Conservation (phyloP, 148 eudicot genomes). For the Agrostemma githago region DNA sequence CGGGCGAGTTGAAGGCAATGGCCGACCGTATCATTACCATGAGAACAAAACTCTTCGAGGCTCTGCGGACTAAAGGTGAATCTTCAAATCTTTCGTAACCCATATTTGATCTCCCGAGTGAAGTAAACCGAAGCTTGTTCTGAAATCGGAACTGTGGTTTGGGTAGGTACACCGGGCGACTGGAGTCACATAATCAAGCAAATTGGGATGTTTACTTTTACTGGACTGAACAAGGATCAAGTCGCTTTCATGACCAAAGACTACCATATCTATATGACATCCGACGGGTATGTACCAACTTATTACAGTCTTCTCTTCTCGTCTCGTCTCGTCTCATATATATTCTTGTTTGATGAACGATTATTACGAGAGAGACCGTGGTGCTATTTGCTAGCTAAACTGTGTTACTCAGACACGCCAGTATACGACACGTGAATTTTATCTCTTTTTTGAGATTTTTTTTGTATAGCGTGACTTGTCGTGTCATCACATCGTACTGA, state of each 20-base stretch:
- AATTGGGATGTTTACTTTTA: slow-evolving; percentile 98
- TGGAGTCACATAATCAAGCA: slow-evolving; percentile 99
- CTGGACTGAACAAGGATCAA: slow-evolving; percentile 81
- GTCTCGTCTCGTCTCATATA: no score
- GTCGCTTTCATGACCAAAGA: slow-evolving; percentile 93
- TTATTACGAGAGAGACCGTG: no score
- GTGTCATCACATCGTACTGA: no score
- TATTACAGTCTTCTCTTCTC: no score
- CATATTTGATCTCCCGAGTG: not conserved
- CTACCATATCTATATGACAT: slow-evolving; percentile 96
- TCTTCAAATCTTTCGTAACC: not conserved
- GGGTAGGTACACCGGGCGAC: slow-evolving; percentile 91
- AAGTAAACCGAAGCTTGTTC: not conserved
- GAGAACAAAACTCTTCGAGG: slow-evolving; percentile 83
- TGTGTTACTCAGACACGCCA: no score
- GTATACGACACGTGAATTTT: no score
- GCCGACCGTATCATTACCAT: slow-evolving; percentile 95
- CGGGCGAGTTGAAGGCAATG: slow-evolving; percentile 92
- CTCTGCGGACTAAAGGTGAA: slow-evolving; percentile 70
- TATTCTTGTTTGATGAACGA: no score
- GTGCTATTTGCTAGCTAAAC: no score
- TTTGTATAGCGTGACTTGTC: no score
- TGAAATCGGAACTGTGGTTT: not conserved
- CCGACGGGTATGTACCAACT: slow-evolving; percentile 65
- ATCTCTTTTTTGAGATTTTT: no score